Percentiles rank a stretch among this genome's conserved stretches.
These are phyloP conservation scores for Cladophialophora immunda DNA, from an alignment of 2,329 filamentous ascomycete genomes.

Conservation along the genomic window DNA sequence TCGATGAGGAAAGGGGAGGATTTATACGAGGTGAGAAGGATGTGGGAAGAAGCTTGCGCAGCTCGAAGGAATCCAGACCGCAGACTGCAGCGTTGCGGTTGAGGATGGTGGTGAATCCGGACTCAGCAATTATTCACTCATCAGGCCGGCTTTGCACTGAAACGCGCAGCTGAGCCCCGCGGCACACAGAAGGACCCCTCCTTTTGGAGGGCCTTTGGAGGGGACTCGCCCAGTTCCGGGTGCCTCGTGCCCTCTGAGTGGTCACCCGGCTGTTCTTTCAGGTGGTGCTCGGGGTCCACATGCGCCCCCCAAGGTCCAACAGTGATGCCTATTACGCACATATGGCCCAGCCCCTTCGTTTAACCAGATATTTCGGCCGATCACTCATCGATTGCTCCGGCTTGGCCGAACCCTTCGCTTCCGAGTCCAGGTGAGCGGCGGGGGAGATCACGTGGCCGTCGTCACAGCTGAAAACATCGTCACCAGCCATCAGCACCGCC, in stretches of 20 bases:
- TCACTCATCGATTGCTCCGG: slow-evolving; percentile 4
- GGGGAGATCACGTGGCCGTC: slow-evolving; percentile 7
- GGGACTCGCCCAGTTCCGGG: slow-evolving; percentile 12
- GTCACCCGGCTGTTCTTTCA: slow-evolving; percentile 15
- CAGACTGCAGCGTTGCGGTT: background rate
- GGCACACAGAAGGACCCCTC: slow-evolving; percentile 21
- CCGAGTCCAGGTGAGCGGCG: background rate
- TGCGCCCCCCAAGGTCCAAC: background rate
- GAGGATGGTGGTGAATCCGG: slow-evolving; percentile 8
- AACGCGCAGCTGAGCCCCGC: slow-evolving; percentile 31
- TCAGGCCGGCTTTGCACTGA: slow-evolving; percentile 1
- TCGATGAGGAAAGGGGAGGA: slow-evolving; percentile 5
- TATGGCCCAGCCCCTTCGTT: slow-evolving; percentile 7
- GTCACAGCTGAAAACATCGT: slow-evolving; percentile 10
- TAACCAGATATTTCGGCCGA: slow-evolving; percentile 10
- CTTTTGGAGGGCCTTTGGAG: background rate
- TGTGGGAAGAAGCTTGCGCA: slow-evolving; percentile 22
- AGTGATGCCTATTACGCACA: slow-evolving; percentile 3
- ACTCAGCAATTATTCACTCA: slow-evolving; percentile 20
- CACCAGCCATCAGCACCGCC: background rate
- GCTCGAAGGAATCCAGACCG: slow-evolving; percentile 6
- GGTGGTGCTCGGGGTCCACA: slow-evolving; percentile 8
- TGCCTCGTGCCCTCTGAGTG: slow-evolving; percentile 16
- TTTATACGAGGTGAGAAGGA: slow-evolving; percentile 18
- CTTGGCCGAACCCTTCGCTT: background rate